Percentiles rank a stretch among this genome's conserved stretches.
Evolutionary conservation across 2,329 filamentous ascomycete species (phyloP).

Genomic region (Pestalotiopsis sp.): DNA sequence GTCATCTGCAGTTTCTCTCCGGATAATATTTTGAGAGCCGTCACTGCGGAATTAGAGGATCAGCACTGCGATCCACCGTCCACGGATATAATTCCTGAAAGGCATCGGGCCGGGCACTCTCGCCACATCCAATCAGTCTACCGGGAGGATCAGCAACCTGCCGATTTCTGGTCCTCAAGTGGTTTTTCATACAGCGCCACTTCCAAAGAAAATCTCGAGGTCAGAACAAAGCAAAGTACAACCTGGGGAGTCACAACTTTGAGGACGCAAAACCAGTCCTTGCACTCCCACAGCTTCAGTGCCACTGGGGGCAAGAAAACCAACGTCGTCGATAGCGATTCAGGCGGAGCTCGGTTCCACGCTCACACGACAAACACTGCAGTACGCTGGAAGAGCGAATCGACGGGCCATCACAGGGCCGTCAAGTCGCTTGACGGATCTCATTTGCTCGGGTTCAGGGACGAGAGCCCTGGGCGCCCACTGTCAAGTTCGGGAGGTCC

Average conservation of each 20-base stretch:
- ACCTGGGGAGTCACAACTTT: background rate
- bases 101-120: background rate
- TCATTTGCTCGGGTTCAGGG: constrained; percentile 18
- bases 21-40: constrained; percentile 20
- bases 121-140: constrained; percentile 17
- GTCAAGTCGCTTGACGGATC: constrained; percentile 28
- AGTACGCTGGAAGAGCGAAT: constrained; percentile 28
- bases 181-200: constrained; percentile 14
- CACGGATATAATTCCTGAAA: constrained; percentile 21
- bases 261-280: constrained; percentile 25
- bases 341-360: constrained; percentile 25
- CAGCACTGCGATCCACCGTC: constrained; percentile 29
- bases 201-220: constrained; percentile 18
- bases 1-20: constrained; percentile 32
- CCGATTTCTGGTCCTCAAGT: constrained; percentile 12
- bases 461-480: constrained; percentile 23
- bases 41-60: constrained; percentile 24
- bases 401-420: constrained; percentile 29
- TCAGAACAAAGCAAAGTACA: constrained; percentile 27
- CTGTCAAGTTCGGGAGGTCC: constrained; percentile 30
- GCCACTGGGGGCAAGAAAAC: constrained; percentile 19
- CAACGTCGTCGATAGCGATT: constrained; percentile 18
- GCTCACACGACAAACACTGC: constrained; percentile 22
- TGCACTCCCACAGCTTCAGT: constrained; percentile 23
- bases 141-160: constrained; percentile 15